Evolutionary conservation across 2,329 filamentous ascomycete genomes (phyloP).

Genomic region (Trichocomaceae sp.): DNA sequence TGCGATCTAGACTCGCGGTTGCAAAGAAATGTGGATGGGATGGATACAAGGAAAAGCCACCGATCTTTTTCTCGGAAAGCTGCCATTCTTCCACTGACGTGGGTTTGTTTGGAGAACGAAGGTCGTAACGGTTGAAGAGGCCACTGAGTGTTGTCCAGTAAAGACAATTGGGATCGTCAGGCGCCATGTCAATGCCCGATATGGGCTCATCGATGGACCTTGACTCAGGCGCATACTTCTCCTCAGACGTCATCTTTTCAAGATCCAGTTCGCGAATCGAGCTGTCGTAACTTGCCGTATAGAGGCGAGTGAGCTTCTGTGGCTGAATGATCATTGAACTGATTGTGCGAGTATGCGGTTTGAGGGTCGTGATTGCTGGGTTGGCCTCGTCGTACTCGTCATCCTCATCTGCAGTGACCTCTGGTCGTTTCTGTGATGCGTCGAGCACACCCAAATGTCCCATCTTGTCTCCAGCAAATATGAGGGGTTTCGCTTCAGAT

Average conservation of each 20-base stretch:
- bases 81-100: slow-evolving; percentile 60
- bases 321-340: slow-evolving; percentile 73
- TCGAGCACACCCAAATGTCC: slow-evolving; percentile 89
- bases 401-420: slow-evolving; percentile 43
- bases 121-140: slow-evolving; percentile 71
- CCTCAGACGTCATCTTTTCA: slow-evolving; percentile 67
- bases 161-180: slow-evolving; percentile 63
- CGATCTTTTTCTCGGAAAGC: slow-evolving; percentile 87
- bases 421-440: slow-evolving; percentile 50
- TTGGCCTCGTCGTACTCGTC: slow-evolving; percentile 59
- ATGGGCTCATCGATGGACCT: slow-evolving; percentile 67
- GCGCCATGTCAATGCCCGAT: slow-evolving; percentile 73
- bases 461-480: slow-evolving; percentile 92
- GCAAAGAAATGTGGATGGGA: slow-evolving; percentile 73
- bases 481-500: slow-evolving; percentile 71
- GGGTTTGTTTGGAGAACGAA: slow-evolving; percentile 48
- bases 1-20: slow-evolving; percentile 84
- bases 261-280: slow-evolving; percentile 84
- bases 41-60: slow-evolving; percentile 82
- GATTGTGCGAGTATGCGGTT: slow-evolving; percentile 84
- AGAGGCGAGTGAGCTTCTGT: slow-evolving; percentile 66
- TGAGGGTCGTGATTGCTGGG: slow-evolving; percentile 80
- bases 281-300: slow-evolving; percentile 85
- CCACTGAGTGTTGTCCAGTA: slow-evolving; percentile 86
- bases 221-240: slow-evolving; percentile 71